Evolutionary conservation across 2,329 filamentous ascomycete species (phyloP).

Genomic region (Talaromyces amestolkiae): DNA sequence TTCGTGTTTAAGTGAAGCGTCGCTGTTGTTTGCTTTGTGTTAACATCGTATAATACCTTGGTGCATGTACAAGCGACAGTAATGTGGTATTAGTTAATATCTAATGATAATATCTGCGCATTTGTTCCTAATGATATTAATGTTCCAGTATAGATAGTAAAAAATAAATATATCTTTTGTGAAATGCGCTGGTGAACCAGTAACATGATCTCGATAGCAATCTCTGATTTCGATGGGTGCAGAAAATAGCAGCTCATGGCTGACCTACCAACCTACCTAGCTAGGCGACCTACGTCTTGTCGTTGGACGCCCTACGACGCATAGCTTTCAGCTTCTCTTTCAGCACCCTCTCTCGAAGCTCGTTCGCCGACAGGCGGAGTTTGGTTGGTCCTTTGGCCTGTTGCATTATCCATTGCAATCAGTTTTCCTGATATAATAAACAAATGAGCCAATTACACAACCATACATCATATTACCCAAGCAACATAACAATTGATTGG

Average conservation of each 20-base stretch:
- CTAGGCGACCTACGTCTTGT: constrained; percentile 9
- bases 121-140: neutral
- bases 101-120: neutral
- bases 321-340: constrained; percentile 39
- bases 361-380: constrained; percentile 31
- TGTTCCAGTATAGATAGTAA: neutral
- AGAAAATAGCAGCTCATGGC: neutral
- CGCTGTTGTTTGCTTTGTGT: neutral
- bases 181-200: neutral
- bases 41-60: neutral
- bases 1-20: neutral
- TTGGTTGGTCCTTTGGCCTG: constrained; percentile 22
- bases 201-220: neutral
- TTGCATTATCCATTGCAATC: constrained; percentile 19
- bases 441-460: constrained; percentile 19
- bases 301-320: constrained; percentile 28
- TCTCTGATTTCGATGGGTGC: neutral
- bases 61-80: neutral
- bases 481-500: constrained; percentile 5
- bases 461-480: constrained; percentile 17
- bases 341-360: constrained; percentile 38
- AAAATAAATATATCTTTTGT: neutral
- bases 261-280: constrained; percentile 13
- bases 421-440: constrained; percentile 22
- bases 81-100: constrained; percentile 13